A percentile compares a stretch with the other conserved stretches of the same genome.
phyloP scores from a whole-genome alignment of 495 filamentous ascomycete genomes.

The Talaromyces stipitatus region DNA sequence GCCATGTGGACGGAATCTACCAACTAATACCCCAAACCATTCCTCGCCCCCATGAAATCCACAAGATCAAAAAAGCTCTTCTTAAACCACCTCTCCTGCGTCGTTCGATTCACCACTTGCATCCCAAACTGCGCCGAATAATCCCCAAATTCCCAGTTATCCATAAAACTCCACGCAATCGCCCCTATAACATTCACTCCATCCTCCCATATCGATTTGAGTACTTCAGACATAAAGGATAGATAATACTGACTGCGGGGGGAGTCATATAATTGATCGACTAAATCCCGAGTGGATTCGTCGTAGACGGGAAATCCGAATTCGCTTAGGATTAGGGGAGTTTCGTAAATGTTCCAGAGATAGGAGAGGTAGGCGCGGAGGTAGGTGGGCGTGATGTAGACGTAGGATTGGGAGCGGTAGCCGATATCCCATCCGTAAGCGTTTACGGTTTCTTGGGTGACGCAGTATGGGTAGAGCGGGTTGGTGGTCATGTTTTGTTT shows the following conservation, averaged over 20 bases:
- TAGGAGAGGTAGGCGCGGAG: constrained; percentile 34
- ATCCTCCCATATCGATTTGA: constrained; percentile 37
- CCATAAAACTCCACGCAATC: constrained; percentile 35
- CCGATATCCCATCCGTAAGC: constrained; percentile 35
- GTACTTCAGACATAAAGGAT: constrained; percentile 32
- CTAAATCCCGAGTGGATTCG: constrained; percentile 20
- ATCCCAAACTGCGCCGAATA: constrained; percentile 33
- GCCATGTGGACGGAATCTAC: too few relatives aligned
- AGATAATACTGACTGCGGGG: constrained; percentile 34
- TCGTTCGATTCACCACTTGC: constrained; percentile 35
- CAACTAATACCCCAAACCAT: background rate
- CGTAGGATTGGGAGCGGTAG: constrained; percentile 30
- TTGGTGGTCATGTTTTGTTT: constrained; percentile 17
- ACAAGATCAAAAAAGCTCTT: constrained; percentile 42
- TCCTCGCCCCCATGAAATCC: constrained; percentile 19
- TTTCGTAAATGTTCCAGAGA: constrained; percentile 35
- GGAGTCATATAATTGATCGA: constrained; percentile 31
- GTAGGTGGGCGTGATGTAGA: constrained; percentile 33
- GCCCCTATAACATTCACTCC: constrained; percentile 37
- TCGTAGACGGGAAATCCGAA: constrained; percentile 31
- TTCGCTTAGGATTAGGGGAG: constrained; percentile 28
- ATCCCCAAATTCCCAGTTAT: constrained; percentile 42
- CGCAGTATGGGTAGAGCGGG: constrained; percentile 31
- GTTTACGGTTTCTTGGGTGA: constrained; percentile 25
- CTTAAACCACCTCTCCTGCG: constrained; percentile 32